phyloP scores from a whole-genome alignment of 331 rosid species.

The Quercus tomentella region DNA sequence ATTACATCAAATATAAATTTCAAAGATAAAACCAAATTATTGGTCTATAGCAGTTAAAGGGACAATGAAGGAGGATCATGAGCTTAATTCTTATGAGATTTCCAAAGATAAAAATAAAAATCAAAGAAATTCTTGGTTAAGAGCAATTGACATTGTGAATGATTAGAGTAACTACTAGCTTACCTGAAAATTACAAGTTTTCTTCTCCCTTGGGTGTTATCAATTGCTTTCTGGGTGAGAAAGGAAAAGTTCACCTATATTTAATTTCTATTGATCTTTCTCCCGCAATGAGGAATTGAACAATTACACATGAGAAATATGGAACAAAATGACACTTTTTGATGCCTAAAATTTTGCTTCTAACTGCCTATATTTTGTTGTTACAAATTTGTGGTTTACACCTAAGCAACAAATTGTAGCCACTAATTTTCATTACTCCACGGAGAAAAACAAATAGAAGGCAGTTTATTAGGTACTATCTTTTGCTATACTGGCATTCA shows the following conservation, averaged over 20 bases:
- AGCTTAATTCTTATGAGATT: not conserved
- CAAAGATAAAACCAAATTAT: not conserved
- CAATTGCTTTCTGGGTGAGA: not conserved
- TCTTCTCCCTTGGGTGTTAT: not conserved
- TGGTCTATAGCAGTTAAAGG: not conserved
- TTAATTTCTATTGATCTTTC: not conserved
- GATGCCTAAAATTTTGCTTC: constrained; percentile 12
- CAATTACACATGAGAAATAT: not conserved
- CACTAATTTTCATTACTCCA: constrained; percentile 19
- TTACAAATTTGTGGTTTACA: constrained; percentile 37
- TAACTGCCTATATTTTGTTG: constrained; percentile 26
- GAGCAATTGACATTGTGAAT: not conserved
- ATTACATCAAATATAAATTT: not conserved
- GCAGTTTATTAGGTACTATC: too few relatives aligned
- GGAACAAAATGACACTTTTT: not conserved
- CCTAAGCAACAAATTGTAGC: constrained; percentile 27
- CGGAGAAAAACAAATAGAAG: too few relatives aligned
- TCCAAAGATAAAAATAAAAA: not conserved
- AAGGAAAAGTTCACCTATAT: not conserved
- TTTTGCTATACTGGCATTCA: too few relatives aligned
- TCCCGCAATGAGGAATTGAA: constrained; percentile 10
- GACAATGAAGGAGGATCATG: not conserved
- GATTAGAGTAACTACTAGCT: not conserved
- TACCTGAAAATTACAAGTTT: not conserved
- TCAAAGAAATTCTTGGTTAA: not conserved